These are phyloP conservation scores for Paecilomyces variotii DNA, from an alignment of 2,329 filamentous ascomycete genomes.

Conservation along the genomic window DNA sequence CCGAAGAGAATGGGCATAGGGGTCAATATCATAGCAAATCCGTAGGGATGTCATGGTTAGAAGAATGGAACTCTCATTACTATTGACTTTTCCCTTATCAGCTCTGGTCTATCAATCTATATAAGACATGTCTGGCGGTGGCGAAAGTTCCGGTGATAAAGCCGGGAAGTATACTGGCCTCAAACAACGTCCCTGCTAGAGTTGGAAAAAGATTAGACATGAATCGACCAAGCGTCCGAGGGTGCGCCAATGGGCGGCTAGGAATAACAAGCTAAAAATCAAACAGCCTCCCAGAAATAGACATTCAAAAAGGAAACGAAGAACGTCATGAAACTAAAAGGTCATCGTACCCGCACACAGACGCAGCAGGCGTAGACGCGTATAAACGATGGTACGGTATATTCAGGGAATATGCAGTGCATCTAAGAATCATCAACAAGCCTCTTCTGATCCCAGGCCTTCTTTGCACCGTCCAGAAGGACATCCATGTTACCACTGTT, in stretches of 20 bases:
- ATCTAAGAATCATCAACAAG: conserved; percentile 31
- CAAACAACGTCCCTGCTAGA: neutral
- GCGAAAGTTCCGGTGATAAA: neutral
- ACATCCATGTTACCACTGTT: conserved; percentile 57
- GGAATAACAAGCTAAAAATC: neutral
- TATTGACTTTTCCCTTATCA: neutral
- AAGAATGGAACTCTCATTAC: neutral
- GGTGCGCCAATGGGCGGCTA: neutral
- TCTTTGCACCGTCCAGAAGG: conserved; percentile 48
- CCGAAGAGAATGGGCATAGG: no score
- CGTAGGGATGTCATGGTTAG: neutral
- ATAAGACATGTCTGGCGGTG: neutral
- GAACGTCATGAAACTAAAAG: neutral
- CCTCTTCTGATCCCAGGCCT: conserved; percentile 40
- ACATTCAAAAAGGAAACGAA: neutral
- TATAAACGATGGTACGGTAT: neutral
- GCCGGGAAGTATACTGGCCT: neutral
- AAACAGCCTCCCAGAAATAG: neutral
- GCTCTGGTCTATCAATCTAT: neutral
- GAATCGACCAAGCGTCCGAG: neutral
- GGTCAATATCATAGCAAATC: neutral
- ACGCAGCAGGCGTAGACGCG: neutral
- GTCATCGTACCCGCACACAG: neutral
- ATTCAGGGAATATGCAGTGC: neutral
- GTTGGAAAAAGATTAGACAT: neutral